phyloP scores from a whole-genome alignment of 192 early-diverging fungal genomes.

The Bifiguratus adelaidae region DNA sequence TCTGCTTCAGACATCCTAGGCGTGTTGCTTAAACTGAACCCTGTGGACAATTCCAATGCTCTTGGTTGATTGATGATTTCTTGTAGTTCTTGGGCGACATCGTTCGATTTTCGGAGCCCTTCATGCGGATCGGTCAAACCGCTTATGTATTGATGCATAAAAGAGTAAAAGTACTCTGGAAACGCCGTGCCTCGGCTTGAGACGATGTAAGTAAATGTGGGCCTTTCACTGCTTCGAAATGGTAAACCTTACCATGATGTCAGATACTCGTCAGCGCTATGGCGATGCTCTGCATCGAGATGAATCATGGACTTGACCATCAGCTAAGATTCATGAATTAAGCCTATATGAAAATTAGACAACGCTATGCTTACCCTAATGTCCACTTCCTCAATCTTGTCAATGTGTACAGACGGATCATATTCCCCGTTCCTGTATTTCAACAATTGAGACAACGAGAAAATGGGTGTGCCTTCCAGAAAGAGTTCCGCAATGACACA shows the following conservation, averaged over 20 bases:
- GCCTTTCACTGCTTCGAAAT: constrained; percentile 1
- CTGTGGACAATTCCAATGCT: neutral
- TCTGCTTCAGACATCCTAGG: constrained; percentile 42
- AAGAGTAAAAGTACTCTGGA: constrained; percentile 62
- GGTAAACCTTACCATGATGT: constrained; percentile 43
- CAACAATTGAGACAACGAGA: constrained; percentile 85
- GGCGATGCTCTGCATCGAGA: constrained; percentile 62
- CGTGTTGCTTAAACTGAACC: neutral
- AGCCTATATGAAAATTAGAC: constrained; percentile 1
- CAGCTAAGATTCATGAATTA: constrained; percentile 19
- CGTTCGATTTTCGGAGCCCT: neutral
- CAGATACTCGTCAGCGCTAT: constrained; percentile 68
- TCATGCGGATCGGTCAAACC: constrained; percentile 43
- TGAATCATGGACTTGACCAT: constrained; percentile 86
- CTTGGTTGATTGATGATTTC: no score
- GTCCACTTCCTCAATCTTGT: constrained; percentile 73
- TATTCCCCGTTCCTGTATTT: constrained; percentile 79
- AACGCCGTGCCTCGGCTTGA: constrained; percentile 62
- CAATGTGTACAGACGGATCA: constrained; percentile 52
- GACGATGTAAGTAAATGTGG: neutral
- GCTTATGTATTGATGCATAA: constrained; percentile 61
- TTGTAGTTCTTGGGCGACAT: neutral
- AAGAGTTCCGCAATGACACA: constrained; percentile 91
- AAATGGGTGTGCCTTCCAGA: constrained; percentile 85
- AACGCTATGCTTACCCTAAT: constrained; percentile 41